phyloP scores from a whole-genome alignment of 2,329 filamentous ascomycete species.

The Xylaria sp. region DNA sequence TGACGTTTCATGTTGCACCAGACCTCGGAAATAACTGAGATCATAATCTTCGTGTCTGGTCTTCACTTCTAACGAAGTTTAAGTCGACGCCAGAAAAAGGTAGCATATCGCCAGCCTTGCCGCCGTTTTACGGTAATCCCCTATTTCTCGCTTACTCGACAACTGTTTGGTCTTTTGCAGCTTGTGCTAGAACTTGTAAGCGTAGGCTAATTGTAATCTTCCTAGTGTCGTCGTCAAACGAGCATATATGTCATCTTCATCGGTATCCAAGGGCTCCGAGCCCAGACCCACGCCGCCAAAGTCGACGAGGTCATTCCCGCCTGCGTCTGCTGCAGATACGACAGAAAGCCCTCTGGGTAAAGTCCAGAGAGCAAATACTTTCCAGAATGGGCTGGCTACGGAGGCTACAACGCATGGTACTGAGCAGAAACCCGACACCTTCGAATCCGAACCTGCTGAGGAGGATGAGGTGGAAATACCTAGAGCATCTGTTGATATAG shows the following conservation, averaged over 20 bases:
- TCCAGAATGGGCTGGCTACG: conserved; percentile 54
- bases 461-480: conserved; percentile 60
- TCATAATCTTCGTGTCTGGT: conserved; percentile 21
- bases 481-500: conserved; percentile 75
- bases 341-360: conserved; percentile 48
- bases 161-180: neutral
- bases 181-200: neutral
- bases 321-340: conserved; percentile 43
- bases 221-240: conserved; percentile 30
- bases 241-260: conserved; percentile 44
- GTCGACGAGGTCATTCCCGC: conserved; percentile 46
- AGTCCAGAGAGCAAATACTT: conserved; percentile 60
- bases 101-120: conserved; percentile 13
- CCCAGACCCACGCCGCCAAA: conserved; percentile 45
- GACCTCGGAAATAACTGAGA: neutral
- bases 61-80: conserved; percentile 14
- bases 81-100: conserved; percentile 28
- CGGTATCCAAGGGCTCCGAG: conserved; percentile 44
- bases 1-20: neutral
- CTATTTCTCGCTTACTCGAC: neutral
- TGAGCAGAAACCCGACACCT: conserved; percentile 57
- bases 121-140: conserved; percentile 11
- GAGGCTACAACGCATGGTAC: conserved; percentile 44
- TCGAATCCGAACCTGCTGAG: conserved; percentile 61
- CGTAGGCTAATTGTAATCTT: conserved; percentile 30